Base-by-base conservation (phyloP, 352 stramenopile species). In the Peronospora tabacina region DNA sequence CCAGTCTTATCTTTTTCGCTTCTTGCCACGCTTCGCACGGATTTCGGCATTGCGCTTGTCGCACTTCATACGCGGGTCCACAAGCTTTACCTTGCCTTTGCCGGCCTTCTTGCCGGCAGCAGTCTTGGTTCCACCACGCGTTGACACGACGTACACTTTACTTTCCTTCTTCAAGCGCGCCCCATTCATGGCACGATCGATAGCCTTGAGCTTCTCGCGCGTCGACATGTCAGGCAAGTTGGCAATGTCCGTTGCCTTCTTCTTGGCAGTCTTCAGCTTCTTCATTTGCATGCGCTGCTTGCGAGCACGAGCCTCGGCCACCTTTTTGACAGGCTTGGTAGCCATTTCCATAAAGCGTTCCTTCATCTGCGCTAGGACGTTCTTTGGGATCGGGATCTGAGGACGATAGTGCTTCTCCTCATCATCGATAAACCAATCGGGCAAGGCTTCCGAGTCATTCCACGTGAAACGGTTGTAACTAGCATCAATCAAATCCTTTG, bases 401-500 rank as follows among this genome's bases (percentile, higher is more conserved):
- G 97, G 97, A 22, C 96, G 85, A 66, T 99, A 98, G 73, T 99
- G 91, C 53, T 94, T 94, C 63, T 94, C 79, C 53, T 98, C 94
- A 43, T 98, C 91, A 41, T 97, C 93, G 4, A 91, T 59, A 62
- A 99, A 99, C 97, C 97, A 99, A 49, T 98, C 88, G 0, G 97
- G 97, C 7, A 99, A 52, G 32, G 95, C 90, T 7, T 77, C 41
- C 1, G 92, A 82, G 71, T 99, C 96, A 64, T 99, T 99, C 95
- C 96, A 99, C 4, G 95, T 90, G 64, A 96, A 99, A 0, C 97
- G 91, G 69, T 99, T 99, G 86, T 99, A 99, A 20, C 88, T 98
- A 2, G 96, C 86, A 63, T 99, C 97, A 5, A 99, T 90, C 45
- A 99, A 61, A 19, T 98, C 94, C 64, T 99, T 99, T 7, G 95